These are phyloP conservation scores for Kentomonas sorsogonicus DNA, from an alignment of 208 protist species.

Conservation along the genomic window DNA sequence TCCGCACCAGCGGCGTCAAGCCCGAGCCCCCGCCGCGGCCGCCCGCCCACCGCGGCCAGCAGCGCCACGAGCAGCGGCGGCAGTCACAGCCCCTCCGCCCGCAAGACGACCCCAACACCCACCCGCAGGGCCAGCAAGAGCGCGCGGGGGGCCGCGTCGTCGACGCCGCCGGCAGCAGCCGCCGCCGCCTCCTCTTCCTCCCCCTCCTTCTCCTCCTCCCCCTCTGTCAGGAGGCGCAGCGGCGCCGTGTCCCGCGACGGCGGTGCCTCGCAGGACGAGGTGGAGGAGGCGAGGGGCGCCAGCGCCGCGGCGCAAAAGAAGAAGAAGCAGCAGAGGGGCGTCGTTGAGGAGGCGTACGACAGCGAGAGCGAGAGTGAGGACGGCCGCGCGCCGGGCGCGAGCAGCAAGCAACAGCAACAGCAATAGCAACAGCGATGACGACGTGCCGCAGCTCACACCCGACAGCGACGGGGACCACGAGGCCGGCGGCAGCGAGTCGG, in stretches of 20 bases:
- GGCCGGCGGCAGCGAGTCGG: background rate
- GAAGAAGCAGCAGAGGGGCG: background rate
- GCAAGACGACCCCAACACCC: too few species aligned
- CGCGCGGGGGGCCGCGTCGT: too few species aligned
- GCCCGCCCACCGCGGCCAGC: background rate
- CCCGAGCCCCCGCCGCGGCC: slow-evolving; percentile 9
- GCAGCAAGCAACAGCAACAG: background rate
- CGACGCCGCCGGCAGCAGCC: too few species aligned
- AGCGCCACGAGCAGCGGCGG: slow-evolving; percentile 16
- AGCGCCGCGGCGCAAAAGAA: slow-evolving; percentile 1
- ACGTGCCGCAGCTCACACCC: background rate
- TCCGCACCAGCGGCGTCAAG: background rate
- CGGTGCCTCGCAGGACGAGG: too few species aligned
- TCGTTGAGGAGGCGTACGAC: too few species aligned
- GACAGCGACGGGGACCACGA: slow-evolving; percentile 6
- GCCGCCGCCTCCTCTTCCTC: too few species aligned
- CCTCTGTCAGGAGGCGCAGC: too few species aligned
- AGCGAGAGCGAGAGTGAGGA: background rate
- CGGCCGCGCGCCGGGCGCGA: background rate
- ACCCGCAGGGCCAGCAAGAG: too few species aligned
- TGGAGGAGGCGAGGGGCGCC: background rate
- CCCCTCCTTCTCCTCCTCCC: too few species aligned
- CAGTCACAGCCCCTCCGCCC: slow-evolving; percentile 6
- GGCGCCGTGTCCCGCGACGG: too few species aligned
- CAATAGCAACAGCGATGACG: slow-evolving; percentile 1